phyloP scores from a whole-genome alignment of 176 grass and related monocot species.

The Oropetium thomaeum region DNA sequence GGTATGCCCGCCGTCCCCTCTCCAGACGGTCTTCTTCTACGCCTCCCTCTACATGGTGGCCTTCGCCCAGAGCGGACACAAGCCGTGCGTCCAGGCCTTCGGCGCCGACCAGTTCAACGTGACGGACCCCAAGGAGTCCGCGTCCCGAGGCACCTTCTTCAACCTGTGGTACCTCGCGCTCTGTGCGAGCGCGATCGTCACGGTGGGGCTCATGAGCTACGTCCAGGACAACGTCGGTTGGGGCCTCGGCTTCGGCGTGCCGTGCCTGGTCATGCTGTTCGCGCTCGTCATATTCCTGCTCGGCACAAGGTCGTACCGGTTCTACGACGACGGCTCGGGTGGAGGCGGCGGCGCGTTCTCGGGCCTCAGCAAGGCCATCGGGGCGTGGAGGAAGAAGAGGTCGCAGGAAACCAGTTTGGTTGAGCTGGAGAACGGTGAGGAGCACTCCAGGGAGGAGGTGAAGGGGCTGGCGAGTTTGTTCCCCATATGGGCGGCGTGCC shows the following conservation, averaged over 20 bases:
- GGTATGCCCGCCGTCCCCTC: background rate
- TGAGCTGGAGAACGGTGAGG: background rate
- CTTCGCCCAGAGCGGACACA: slow-evolving; percentile 54
- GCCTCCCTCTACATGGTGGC: slow-evolving; percentile 58
- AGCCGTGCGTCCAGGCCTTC: slow-evolving; percentile 62
- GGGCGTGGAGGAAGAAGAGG: slow-evolving; percentile 1
- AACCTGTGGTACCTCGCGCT: slow-evolving; percentile 64
- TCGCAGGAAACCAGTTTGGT: too few species aligned
- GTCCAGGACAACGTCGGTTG: slow-evolving; percentile 60
- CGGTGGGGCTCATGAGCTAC: slow-evolving; percentile 41
- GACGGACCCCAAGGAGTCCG: slow-evolving; percentile 32
- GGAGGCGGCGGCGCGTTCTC: background rate
- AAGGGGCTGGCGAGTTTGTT: slow-evolving; percentile 27
- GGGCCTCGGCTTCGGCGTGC: slow-evolving; percentile 55
- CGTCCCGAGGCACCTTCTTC: slow-evolving; percentile 54
- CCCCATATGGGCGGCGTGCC: slow-evolving; percentile 44
- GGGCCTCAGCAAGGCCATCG: background rate
- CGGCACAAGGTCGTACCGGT: slow-evolving; percentile 47
- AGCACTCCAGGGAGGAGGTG: slow-evolving; percentile 8
- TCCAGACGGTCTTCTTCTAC: slow-evolving; percentile 48
- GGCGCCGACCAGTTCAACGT: slow-evolving; percentile 65
- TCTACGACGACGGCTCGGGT: slow-evolving; percentile 17
- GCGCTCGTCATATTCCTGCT: slow-evolving; percentile 48
- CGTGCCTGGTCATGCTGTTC: slow-evolving; percentile 38
- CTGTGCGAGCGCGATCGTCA: slow-evolving; percentile 19